Evolutionary conservation across 176 grass and related monocot species (phyloP).

Genomic region (Hyparrhenia diplandra): DNA sequence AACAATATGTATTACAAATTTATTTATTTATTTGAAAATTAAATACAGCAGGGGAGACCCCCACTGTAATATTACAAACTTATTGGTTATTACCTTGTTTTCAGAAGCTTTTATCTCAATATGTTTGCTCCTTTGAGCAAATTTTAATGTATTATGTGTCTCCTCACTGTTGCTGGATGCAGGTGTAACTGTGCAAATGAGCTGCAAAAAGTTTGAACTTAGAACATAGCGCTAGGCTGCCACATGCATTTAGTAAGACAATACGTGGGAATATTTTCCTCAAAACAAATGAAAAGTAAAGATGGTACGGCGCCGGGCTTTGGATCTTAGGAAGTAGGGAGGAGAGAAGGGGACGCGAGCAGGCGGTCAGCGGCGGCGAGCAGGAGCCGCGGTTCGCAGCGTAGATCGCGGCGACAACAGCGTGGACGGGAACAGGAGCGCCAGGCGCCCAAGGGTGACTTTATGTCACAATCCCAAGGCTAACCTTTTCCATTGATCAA

Average conservation of each 20-base stretch:
- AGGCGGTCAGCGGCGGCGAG: too few relatives aligned
- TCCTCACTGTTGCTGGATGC: conserved; percentile 96
- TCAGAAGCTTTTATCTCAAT: conserved; percentile 97
- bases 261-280: not conserved
- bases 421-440: too few relatives aligned
- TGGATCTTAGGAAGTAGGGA: too few relatives aligned
- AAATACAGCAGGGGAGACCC: too few relatives aligned
- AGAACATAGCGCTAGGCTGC: conserved; percentile 28
- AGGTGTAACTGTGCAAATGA: conserved; percentile 98
- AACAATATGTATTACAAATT: too few relatives aligned
- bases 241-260: conserved; percentile 1
- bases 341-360: too few relatives aligned
- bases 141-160: conserved; percentile 98
- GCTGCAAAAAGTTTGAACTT: conserved; percentile 38
- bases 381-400: too few relatives aligned
- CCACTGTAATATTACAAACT: conserved; percentile 1
- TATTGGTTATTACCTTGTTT: conserved; percentile 67
- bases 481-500: too few relatives aligned
- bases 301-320: not conserved
- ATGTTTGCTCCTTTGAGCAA: conserved; percentile 93
- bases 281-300: not conserved
- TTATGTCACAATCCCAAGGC: too few relatives aligned
- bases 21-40: too few relatives aligned
- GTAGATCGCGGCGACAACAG: too few relatives aligned
- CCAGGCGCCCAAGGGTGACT: too few relatives aligned